Percentiles rank a stretch among this genome's conserved stretches.
phyloP scores from a whole-genome alignment of 352 stramenopile species.

The Globisporangium paddicum region DNA sequence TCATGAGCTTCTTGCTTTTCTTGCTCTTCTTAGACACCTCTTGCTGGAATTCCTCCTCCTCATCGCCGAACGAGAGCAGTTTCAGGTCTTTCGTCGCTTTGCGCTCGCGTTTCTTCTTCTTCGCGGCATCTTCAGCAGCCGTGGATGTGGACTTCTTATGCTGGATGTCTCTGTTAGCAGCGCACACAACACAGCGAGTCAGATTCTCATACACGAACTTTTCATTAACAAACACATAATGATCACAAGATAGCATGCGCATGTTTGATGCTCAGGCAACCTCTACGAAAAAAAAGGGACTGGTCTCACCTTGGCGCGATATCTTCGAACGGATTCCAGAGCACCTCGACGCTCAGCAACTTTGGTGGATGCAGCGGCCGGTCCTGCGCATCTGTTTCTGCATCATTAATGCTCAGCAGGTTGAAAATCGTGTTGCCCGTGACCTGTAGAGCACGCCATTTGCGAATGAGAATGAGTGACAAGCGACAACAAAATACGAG shows the following conservation, averaged over 20 bases:
- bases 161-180: constrained; percentile 17
- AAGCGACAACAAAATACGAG: background rate
- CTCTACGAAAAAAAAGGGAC: background rate
- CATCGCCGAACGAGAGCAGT: constrained; percentile 94
- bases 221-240: background rate
- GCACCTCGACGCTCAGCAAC: constrained; percentile 85
- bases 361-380: constrained; percentile 68
- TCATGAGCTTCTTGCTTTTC: constrained; percentile 50
- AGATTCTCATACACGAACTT: background rate
- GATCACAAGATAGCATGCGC: background rate
- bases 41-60: constrained; percentile 70
- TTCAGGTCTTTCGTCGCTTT: constrained; percentile 94
- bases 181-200: constrained; percentile 1
- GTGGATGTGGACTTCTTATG: constrained; percentile 12
- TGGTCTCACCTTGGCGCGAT: constrained; percentile 76
- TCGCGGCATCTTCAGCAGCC: constrained; percentile 24
- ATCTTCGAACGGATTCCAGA: constrained; percentile 95
- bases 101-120: constrained; percentile 78
- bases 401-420: constrained; percentile 87
- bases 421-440: constrained; percentile 98
- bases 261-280: background rate
- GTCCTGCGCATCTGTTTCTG: constrained; percentile 85
- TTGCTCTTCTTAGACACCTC: constrained; percentile 44
- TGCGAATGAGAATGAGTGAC: background rate
- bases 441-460: constrained; percentile 50